Evolutionary conservation across 805 yeast species (phyloP), one percentile per base, ranked within the genome.

Genomic region (Candida schatavii): DNA sequence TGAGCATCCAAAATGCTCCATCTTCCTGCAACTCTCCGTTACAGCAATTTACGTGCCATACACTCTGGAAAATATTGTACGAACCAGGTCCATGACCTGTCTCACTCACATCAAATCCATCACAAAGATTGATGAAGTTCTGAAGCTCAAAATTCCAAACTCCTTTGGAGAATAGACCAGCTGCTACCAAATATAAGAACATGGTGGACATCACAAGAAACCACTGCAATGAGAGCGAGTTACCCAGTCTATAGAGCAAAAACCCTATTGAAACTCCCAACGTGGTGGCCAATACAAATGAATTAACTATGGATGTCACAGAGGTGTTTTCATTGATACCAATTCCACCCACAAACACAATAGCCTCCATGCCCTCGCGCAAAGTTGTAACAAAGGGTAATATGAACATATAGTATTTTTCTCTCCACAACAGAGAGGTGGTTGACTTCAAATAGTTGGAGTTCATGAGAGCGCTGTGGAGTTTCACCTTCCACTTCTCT

Each of bases 21-120:
- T 69, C 75, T 28, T 69, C 74, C 35, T 58, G 62, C 45, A 66
- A 51, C 39, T 56, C 61, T 4, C 75, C 75, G 44, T 68, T 66
- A 44, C 75, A 70, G 48, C 75, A 70, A 52, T 70, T 69, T 19
- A 70, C 74, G 50, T 70, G 75, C 75, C 75, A 70, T 9, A 70
- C 63, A 42, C 69, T 59, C 23, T 50, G 60, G 33, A 57, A 46
- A 23, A 70, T 64, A 42, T 70, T 74, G 43, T 70, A 70, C 2
- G 73, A 66, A 2, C 75, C 75, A 2, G 75, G 75, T 1, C 75
- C 74, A 44, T 64, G 59, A 1, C 75, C 75, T 9, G 74, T 68
- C 51, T 70, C 75, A 29, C 65, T 59, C 7, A 63, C 69, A 43
- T 70, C 75, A 22, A 65, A 44, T 2, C 74, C 74, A 22, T 63